phyloP scores from a whole-genome alignment of 345 rosid genomes.

The Populus davidiana region DNA sequence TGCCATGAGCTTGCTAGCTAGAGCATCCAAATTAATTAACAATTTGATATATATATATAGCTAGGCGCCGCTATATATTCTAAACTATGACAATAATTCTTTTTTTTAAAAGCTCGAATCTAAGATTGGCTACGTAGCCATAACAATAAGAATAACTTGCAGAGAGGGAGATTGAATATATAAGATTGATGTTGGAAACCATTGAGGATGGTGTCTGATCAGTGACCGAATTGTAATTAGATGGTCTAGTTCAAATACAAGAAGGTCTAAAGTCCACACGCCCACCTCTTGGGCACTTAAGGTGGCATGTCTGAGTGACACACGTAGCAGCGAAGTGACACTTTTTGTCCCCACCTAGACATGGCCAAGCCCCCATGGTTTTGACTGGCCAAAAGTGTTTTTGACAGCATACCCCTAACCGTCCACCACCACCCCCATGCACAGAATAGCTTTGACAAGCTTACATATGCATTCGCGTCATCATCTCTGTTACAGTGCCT shows the following conservation, averaged over 20 bases:
- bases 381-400: not conserved
- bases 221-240: not conserved
- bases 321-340: not conserved
- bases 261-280: slow-evolving; percentile 1
- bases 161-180: no score
- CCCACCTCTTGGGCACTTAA: not conserved
- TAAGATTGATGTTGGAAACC: not conserved
- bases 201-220: not conserved
- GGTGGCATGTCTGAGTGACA: not conserved
- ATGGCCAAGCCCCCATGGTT: not conserved
- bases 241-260: slow-evolving; percentile 11
- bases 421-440: not conserved
- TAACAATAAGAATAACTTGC: no score
- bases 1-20: no score
- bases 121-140: no score
- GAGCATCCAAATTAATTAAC: no score
- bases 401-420: not conserved
- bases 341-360: not conserved
- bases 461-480: not conserved
- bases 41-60: no score
- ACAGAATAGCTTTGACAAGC: not conserved
- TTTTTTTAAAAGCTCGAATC: no score
- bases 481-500: no score
- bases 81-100: no score
- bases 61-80: no score